Percentiles rank a stretch among this genome's conserved stretches.
Evolutionary conservation across 768 basidiomycete species (phyloP).

Genomic region (Leucocoprinus leucothites): DNA sequence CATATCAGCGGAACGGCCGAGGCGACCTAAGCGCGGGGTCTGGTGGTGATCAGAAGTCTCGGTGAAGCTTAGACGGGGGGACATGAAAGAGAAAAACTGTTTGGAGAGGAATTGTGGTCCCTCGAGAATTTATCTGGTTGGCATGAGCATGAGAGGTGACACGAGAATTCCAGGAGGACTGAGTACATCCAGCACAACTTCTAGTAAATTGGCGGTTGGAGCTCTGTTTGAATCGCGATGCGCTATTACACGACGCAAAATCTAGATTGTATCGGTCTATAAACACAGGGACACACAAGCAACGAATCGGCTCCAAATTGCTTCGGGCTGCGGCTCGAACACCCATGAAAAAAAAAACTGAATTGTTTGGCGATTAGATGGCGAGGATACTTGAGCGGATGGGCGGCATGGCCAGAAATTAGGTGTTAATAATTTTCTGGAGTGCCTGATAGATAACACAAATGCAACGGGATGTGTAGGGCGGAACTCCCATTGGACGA

Average conservation of each 20-base stretch:
- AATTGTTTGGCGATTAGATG: neutral
- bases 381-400: neutral
- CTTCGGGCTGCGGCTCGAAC: constrained; percentile 1
- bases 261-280: neutral
- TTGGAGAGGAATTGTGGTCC: neutral
- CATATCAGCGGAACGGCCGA: neutral
- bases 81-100: neutral
- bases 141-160: neutral
- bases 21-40: neutral
- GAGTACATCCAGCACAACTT: neutral
- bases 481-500: constrained; percentile 1
- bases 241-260: neutral
- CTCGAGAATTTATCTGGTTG: constrained; percentile 7
- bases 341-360: neutral
- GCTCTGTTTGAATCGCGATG: constrained; percentile 1
- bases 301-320: neutral
- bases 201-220: constrained; percentile 2
- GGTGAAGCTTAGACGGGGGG: neutral
- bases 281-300: neutral
- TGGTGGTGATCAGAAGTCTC: neutral
- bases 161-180: neutral
- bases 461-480: neutral
- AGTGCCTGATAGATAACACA: neutral
- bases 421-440: neutral
- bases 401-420: neutral